phyloP scores from a whole-genome alignment of 75 land plant genomes.

The Pinus albicaulis region DNA sequence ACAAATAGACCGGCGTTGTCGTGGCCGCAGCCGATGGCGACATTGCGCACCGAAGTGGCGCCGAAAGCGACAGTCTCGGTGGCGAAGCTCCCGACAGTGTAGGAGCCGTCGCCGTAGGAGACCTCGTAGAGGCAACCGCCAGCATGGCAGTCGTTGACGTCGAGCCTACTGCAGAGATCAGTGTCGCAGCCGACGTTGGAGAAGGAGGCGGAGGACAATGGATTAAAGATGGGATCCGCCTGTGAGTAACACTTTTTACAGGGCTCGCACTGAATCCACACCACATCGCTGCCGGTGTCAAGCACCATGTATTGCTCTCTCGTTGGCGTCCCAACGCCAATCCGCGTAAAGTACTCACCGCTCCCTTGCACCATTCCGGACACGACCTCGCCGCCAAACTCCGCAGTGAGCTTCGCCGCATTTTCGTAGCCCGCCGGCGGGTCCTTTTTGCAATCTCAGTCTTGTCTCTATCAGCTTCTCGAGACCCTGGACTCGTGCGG shows the following conservation, averaged over 20 bases:
- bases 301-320: constrained; percentile 55
- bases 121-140: background rate
- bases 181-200: background rate
- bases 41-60: background rate
- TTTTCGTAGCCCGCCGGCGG: no score
- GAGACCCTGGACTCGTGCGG: no score
- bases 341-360: constrained; percentile 73
- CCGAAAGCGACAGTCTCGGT: background rate
- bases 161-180: background rate
- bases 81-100: background rate
- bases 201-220: background rate
- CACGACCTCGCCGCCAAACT: background rate
- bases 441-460: no score
- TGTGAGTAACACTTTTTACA: background rate
- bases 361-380: constrained; percentile 10
- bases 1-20: background rate
- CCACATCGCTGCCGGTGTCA: constrained; percentile 81
- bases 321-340: constrained; percentile 77
- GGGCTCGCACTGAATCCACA: constrained; percentile 78
- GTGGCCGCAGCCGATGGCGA: background rate
- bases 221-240: background rate
- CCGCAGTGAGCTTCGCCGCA: background rate
- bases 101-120: background rate
- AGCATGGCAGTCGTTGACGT: background rate
- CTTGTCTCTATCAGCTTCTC: no score